Conservation (phyloP, 805 yeast genomes). For the Babjeviella inositovora region DNA sequence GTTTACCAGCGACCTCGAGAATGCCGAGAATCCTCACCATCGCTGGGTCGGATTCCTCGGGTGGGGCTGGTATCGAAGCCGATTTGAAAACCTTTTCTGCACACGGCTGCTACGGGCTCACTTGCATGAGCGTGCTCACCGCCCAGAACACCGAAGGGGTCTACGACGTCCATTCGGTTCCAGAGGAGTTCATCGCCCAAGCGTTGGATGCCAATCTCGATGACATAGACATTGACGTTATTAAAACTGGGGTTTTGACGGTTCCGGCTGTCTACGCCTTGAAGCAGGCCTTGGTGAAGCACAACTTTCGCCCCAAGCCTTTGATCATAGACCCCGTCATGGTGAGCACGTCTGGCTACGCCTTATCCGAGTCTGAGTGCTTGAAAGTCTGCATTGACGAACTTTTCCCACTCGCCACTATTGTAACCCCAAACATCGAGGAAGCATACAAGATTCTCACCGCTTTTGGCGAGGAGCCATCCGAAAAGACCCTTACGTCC, state of each 20-base stretch:
- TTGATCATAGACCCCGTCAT: conserved; percentile 74
- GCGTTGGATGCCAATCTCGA: conserved; percentile 36
- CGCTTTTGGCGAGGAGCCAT: conserved; percentile 9
- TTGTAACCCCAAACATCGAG: conserved; percentile 61
- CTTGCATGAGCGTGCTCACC: conserved; percentile 67
- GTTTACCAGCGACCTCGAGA: no score
- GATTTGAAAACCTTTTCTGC: conserved; percentile 69
- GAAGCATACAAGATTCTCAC: conserved; percentile 38
- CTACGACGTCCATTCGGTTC: conserved; percentile 14
- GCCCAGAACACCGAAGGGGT: conserved; percentile 56
- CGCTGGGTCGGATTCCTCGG: conserved; percentile 76
- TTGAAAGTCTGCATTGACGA: conserved; percentile 21
- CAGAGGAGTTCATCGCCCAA: conserved; percentile 21
- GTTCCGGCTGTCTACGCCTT: conserved; percentile 33
- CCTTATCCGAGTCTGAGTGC: conserved; percentile 30
- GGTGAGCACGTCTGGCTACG: conserved; percentile 66
- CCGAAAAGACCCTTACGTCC: conserved; percentile 8
- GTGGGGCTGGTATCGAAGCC: conserved; percentile 90
- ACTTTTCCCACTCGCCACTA: conserved; percentile 32
- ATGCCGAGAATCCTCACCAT: conserved; percentile 24
- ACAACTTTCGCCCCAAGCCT: conserved; percentile 11
- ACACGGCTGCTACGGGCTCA: conserved; percentile 60
- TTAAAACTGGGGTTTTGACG: conserved; percentile 73
- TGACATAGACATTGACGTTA: conserved; percentile 48
- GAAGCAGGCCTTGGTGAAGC: conserved; percentile 12